phyloP scores from a whole-genome alignment of 1,284 basidiomycete genomes.

The Butyriboletus appendiculatus region DNA sequence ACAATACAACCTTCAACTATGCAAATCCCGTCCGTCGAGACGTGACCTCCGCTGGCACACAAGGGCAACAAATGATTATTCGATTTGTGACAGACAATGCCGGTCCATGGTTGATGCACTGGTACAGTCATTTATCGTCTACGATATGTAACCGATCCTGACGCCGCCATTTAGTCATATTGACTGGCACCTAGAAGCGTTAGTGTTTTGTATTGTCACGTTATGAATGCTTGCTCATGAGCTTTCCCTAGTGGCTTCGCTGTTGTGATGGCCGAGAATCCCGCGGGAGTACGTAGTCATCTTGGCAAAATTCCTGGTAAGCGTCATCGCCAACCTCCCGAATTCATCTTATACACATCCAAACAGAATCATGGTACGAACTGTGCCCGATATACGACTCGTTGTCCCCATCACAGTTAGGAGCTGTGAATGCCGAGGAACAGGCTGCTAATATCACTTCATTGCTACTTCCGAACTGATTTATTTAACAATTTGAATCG shows the following conservation, averaged over 20 bases:
- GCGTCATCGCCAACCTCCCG: background rate
- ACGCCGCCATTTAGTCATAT: slow-evolving; percentile 38
- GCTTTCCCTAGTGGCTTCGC: slow-evolving; percentile 35
- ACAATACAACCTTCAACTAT: slow-evolving; percentile 36
- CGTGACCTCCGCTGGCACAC: slow-evolving; percentile 28
- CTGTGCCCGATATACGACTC: slow-evolving; percentile 27
- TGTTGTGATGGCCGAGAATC: slow-evolving; percentile 42
- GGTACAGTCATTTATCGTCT: slow-evolving; percentile 27
- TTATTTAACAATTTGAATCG: background rate
- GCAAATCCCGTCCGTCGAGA: slow-evolving; percentile 42
- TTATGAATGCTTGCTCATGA: background rate
- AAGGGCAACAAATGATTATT: slow-evolving; percentile 32
- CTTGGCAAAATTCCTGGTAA: slow-evolving; percentile 18
- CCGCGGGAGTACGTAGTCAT: slow-evolving; percentile 16
- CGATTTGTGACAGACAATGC: slow-evolving; percentile 40
- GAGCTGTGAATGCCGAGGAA: slow-evolving; percentile 17
- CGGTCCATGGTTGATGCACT: slow-evolving; percentile 48
- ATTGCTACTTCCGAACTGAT: slow-evolving; percentile 15
- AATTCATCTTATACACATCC: background rate
- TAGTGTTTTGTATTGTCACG: slow-evolving; percentile 5
- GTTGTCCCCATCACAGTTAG: slow-evolving; percentile 19
- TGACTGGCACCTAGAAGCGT: slow-evolving; percentile 48
- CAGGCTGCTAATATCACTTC: slow-evolving; percentile 23
- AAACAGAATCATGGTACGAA: slow-evolving; percentile 24
- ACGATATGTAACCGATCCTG: background rate